Conservation (phyloP, 2,329 filamentous ascomycete species). For the Teratosphaeria nubilosa region DNA sequence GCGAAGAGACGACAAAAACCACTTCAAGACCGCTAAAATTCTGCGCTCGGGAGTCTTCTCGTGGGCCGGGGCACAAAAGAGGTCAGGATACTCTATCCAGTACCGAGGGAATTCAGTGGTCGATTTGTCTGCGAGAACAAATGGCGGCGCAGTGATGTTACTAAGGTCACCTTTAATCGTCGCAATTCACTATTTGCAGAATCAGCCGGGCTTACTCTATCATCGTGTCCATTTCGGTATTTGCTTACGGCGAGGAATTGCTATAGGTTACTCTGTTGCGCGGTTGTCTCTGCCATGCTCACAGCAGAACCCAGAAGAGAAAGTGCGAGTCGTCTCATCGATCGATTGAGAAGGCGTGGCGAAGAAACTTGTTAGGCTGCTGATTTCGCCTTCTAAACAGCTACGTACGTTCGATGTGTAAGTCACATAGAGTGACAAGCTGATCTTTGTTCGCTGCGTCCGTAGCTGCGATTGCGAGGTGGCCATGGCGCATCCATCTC, state of each 20-base stretch:
- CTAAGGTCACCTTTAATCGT: slow-evolving; percentile 37
- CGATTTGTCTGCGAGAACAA: slow-evolving; percentile 35
- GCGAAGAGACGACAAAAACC: slow-evolving; percentile 38
- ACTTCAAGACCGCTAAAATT: slow-evolving; percentile 38
- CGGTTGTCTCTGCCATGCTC: slow-evolving; percentile 10
- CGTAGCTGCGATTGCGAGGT: not conserved
- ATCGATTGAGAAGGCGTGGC: not conserved
- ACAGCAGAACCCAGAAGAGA: not conserved
- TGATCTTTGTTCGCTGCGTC: not conserved
- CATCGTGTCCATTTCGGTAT: not conserved
- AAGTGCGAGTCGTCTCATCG: not conserved
- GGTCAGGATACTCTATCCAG: slow-evolving; percentile 35
- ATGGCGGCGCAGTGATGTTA: slow-evolving; percentile 39
- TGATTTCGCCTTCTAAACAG: not conserved
- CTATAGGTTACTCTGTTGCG: slow-evolving; percentile 13
- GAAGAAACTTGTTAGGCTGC: not conserved
- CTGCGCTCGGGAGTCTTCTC: slow-evolving; percentile 31
- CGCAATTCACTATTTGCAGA: slow-evolving; percentile 28
- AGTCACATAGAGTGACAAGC: not conserved
- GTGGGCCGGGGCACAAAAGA: slow-evolving; percentile 37
- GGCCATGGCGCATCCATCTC: not conserved
- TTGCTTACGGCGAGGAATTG: slow-evolving; percentile 16
- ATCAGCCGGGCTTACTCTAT: not conserved
- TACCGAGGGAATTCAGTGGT: slow-evolving; percentile 38
- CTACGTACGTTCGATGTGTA: not conserved